phyloP scores from a whole-genome alignment of 2,329 filamentous ascomycete genomes.

The Paraphaeosphaeria sporulosa region DNA sequence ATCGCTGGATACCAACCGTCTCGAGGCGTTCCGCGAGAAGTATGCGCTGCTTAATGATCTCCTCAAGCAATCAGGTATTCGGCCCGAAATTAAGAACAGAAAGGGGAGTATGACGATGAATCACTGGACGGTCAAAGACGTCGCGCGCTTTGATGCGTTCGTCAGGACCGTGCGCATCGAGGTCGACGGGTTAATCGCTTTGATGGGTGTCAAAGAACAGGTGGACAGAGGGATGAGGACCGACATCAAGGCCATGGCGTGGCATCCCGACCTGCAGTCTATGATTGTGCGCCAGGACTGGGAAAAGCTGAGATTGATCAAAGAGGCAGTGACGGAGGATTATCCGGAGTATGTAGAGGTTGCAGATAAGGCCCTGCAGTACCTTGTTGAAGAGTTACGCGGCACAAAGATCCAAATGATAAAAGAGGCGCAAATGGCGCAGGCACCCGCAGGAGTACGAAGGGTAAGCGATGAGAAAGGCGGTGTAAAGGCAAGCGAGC shows the following conservation, averaged over 20 bases:
- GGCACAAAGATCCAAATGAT: conserved; percentile 31
- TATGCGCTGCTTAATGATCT: conserved; percentile 53
- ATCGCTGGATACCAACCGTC: conserved; percentile 53
- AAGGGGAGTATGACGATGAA: conserved; percentile 44
- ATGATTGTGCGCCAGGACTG: conserved; percentile 41
- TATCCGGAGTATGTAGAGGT: conserved; percentile 56
- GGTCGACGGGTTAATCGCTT: conserved; percentile 54
- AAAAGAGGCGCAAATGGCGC: conserved; percentile 27
- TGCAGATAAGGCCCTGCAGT: conserved; percentile 52
- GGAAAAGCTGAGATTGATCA: conserved; percentile 54
- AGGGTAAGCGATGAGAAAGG: not conserved
- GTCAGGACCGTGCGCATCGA: conserved; percentile 52
- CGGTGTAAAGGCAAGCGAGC: not conserved
- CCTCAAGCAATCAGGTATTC: conserved; percentile 41
- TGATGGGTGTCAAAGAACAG: conserved; percentile 53
- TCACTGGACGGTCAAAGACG: conserved; percentile 54
- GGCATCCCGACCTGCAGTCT: conserved; percentile 55
- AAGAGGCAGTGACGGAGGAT: conserved; percentile 51
- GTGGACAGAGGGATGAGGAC: conserved; percentile 54
- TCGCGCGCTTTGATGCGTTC: conserved; percentile 51
- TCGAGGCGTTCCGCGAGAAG: conserved; percentile 57
- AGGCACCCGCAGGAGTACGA: conserved; percentile 7
- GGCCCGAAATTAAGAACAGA: conserved; percentile 40
- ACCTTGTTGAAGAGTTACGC: conserved; percentile 49
- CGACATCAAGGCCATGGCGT: conserved; percentile 57